phyloP scores from a whole-genome alignment of 352 stramenopile genomes.

The Phytopythium helicoides region DNA sequence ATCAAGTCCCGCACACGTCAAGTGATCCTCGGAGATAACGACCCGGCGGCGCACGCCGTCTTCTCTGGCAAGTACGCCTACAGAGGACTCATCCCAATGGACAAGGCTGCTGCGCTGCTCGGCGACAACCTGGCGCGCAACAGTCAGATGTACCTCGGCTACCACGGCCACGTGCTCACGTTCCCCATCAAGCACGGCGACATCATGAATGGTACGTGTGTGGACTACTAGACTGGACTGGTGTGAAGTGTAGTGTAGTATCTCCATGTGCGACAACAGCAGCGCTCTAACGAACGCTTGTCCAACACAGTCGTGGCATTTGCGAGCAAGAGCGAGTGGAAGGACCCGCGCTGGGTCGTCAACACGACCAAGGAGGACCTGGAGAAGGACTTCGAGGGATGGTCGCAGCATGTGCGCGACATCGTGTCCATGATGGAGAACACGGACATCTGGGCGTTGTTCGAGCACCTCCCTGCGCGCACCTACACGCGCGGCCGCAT shows the following conservation, averaged over 20 bases:
- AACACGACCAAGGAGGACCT: constrained; percentile 28
- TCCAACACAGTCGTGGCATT: constrained; percentile 28
- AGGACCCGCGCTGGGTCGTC: constrained; percentile 29
- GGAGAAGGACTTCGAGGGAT: constrained; percentile 23
- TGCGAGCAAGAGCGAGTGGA: constrained; percentile 31
- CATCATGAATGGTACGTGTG: constrained; percentile 21
- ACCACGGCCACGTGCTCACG: constrained; percentile 32
- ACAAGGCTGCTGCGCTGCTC: constrained; percentile 26
- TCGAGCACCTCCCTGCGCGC: constrained; percentile 23
- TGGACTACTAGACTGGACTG: too few species aligned
- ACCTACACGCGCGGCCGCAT: constrained; percentile 30
- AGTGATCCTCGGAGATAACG: constrained; percentile 21
- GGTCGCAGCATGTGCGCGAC: constrained; percentile 26
- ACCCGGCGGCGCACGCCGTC: constrained; percentile 21
- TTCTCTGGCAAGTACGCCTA: constrained; percentile 36
- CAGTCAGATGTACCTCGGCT: constrained; percentile 38
- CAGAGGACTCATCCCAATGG: constrained; percentile 28
- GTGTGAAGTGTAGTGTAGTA: too few species aligned
- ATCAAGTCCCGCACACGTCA: constrained; percentile 16
- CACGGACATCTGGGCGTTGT: constrained; percentile 32
- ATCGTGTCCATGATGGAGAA: constrained; percentile 41
- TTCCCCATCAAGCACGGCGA: constrained; percentile 31
- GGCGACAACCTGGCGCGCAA: constrained; percentile 34
- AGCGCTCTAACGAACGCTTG: too few species aligned
- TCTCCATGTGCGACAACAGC: too few species aligned